Evolutionary conservation across 768 basidiomycete genomes (phyloP).

Genomic region (Mycena floridula): DNA sequence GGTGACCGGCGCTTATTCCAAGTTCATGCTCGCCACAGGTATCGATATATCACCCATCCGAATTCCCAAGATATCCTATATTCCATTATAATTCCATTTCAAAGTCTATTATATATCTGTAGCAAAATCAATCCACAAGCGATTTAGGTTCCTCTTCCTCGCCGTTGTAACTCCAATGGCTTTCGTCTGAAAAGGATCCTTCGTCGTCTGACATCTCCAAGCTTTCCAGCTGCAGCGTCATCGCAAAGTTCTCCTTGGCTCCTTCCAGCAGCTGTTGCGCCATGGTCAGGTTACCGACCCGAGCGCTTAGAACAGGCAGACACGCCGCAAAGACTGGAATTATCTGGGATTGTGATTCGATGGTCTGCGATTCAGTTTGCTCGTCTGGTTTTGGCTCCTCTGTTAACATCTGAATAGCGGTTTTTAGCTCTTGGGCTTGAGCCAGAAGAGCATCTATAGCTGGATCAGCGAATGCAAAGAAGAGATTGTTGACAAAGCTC

Average conservation of each 20-base stretch:
- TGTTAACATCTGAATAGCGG: conserved; percentile 13
- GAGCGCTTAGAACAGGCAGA: conserved; percentile 40
- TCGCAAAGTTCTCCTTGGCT: conserved; percentile 43
- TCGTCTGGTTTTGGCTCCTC: conserved; percentile 2
- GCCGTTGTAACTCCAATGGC: not conserved
- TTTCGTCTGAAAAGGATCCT: not conserved
- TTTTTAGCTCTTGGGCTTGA: conserved; percentile 5
- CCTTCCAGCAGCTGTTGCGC: conserved; percentile 44
- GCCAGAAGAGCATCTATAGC: conserved; percentile 1
- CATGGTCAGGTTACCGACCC: conserved; percentile 39
- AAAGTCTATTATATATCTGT: not conserved
- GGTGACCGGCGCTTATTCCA: too few relatives aligned
- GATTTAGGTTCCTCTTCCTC: not conserved
- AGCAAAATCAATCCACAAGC: not conserved
- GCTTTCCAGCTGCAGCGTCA: conserved; percentile 42
- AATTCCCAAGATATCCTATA: not conserved
- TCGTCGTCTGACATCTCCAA: conserved; percentile 25
- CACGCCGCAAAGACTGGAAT: conserved; percentile 37
- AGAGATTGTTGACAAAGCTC: conserved; percentile 9
- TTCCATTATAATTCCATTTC: not conserved
- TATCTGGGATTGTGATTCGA: conserved; percentile 33
- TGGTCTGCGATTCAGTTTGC: conserved; percentile 1
- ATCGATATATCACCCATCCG: not conserved
- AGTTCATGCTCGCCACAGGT: not conserved
- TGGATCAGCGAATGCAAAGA: conserved; percentile 14